Percentiles rank a stretch among this genome's conserved stretches.
Conservation (phyloP, 805 yeast genomes). For the Schizosaccharomyces cryophilus region DNA sequence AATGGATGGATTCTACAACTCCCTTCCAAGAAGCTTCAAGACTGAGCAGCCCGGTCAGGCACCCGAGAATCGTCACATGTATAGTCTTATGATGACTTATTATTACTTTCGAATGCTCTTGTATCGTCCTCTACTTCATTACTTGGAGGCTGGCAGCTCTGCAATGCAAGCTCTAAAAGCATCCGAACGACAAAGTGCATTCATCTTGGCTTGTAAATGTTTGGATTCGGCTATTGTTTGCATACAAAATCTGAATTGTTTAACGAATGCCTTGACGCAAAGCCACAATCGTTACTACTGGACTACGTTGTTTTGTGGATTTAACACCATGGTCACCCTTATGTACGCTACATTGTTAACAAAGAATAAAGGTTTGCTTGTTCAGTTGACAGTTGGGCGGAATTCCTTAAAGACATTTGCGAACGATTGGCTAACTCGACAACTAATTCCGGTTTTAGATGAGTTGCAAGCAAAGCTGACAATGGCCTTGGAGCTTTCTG, state of each 20-base stretch:
- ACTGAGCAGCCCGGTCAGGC: slow-evolving; percentile 12
- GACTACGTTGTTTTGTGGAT: background rate
- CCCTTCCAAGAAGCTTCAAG: slow-evolving; percentile 2
- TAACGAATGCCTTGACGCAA: background rate
- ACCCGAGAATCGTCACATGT: background rate
- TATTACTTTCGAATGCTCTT: slow-evolving; percentile 52
- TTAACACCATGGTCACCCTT: background rate
- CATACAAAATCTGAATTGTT: background rate
- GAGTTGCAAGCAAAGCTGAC: background rate
- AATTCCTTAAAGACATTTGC: background rate
- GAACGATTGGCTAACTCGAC: background rate
- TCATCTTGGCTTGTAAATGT: background rate
- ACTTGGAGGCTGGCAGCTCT: background rate
- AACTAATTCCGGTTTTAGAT: background rate
- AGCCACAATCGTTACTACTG: background rate
- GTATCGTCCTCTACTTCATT: slow-evolving; percentile 65
- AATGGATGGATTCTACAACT: background rate
- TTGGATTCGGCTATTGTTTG: background rate
- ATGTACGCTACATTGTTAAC: background rate
- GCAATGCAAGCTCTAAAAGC: background rate
- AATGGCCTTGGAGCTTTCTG: background rate
- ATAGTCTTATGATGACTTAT: slow-evolving; percentile 10
- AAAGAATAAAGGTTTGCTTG: background rate
- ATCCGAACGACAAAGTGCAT: background rate
- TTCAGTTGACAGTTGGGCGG: background rate